Evolutionary conservation across 2,329 filamentous ascomycete genomes (phyloP), one percentile per base, ranked within the genome.

Genomic region (Blastomyces percursus): DNA sequence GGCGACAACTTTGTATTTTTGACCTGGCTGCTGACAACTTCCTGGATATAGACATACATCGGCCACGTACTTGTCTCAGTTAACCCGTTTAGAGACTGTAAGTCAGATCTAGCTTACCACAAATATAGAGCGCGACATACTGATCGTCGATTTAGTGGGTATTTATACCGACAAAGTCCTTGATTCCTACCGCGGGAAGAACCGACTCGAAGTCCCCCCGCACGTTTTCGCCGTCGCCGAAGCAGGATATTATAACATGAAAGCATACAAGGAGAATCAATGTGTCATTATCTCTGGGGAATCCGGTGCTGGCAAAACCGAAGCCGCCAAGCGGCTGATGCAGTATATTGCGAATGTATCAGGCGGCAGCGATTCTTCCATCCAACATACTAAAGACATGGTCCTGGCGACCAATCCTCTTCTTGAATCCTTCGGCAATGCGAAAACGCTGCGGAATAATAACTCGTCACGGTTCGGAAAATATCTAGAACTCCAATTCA

Each of bases 201-300:
- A 99, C 79, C 86, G 94, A 67, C 84, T 99, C 67, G 94, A 99
- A 78, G 82, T 85, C 79, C 89, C 91, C 35, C 94, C 94, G 9
- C 94, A 99, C 77, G 94, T 99, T 69, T 99, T 96, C 75, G 93
- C 91, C 65, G 94, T 99, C 71, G 94, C 94, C 73, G 94, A 99
- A 78, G 89, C 93, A 8, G 78, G 92, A 62, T 99, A 99, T 81
- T 97, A 97, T 80, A 97, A 99, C 80, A 97, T 99, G 94, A 97
- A 97, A 76, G 93, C 92, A 56, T 99, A 99, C 82, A 91, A 91
- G 72, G 94, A 97, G 70, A 97, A 97, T 79, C 94, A 99, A 76
- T 97, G 94, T 79, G 93, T 99, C 69, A 99, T 99, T 76, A 99
- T 99, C 70, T 97, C 94, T 4, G 94, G 94, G 73, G 94, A 99